phyloP scores from a whole-genome alignment of 306 rosid species.

The Luffa aegyptiaca region DNA sequence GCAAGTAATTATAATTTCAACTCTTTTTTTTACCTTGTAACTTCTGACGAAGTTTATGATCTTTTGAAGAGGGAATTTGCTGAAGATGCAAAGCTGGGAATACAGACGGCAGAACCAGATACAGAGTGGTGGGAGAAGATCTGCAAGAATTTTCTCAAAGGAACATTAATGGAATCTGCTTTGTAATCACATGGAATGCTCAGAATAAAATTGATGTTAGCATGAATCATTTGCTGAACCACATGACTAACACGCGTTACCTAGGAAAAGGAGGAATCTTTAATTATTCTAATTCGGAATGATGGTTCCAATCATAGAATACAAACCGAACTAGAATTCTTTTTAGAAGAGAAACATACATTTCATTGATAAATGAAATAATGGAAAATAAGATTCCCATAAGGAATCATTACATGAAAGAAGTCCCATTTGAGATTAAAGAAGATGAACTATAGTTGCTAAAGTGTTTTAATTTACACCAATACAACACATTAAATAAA shows the following conservation, averaged over 20 bases:
- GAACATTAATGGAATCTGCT: conserved; percentile 14
- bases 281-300: neutral
- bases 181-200: neutral
- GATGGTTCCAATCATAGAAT: neutral
- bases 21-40: neutral
- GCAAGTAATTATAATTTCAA: neutral
- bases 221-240: neutral
- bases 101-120: conserved; percentile 42
- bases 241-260: neutral
- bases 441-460: too few species aligned
- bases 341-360: too few species aligned
- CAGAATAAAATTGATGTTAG: neutral
- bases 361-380: too few species aligned
- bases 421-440: too few species aligned
- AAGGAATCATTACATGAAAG: too few species aligned
- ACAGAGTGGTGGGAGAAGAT: conserved; percentile 38
- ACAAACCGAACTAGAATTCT: neutral
- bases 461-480: too few species aligned
- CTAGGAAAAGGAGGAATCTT: neutral
- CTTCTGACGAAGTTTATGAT: neutral
- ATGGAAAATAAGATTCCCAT: too few species aligned
- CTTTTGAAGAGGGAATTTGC: conserved; percentile 36
- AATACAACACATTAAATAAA: too few species aligned
- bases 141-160: conserved; percentile 51
- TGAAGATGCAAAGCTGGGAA: conserved; percentile 31